Percentiles rank a stretch among this genome's conserved stretches.
Evolutionary conservation across 768 basidiomycete species (phyloP).

Genomic region (Hericium rajendrae): DNA sequence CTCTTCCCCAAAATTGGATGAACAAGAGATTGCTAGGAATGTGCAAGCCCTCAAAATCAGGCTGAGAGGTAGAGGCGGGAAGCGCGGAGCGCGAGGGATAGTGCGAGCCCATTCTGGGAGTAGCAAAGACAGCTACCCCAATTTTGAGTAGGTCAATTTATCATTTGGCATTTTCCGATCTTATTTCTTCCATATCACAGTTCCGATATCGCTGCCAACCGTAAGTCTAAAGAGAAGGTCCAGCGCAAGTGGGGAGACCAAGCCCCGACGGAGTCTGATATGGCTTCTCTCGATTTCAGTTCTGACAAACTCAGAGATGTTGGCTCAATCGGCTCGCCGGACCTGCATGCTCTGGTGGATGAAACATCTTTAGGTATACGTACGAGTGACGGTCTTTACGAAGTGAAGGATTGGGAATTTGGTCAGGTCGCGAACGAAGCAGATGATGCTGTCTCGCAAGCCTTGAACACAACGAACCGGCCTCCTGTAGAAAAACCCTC

Average conservation of each 20-base stretch:
- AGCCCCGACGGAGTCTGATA: conserved; percentile 72
- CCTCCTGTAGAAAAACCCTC: conserved; percentile 14
- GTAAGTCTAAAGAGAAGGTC: conserved; percentile 50
- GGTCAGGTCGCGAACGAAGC: conserved; percentile 30
- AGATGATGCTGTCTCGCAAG: conserved; percentile 48
- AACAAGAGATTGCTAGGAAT: conserved; percentile 87
- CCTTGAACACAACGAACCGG: conserved; percentile 34
- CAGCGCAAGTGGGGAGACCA: conserved; percentile 92
- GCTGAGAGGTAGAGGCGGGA: conserved; percentile 64
- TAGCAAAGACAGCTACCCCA: conserved; percentile 51
- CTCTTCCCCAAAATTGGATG: conserved; percentile 52
- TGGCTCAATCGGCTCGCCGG: conserved; percentile 22
- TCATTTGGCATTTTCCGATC: no score
- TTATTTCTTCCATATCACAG: conserved; percentile 20
- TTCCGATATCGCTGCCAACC: conserved; percentile 42
- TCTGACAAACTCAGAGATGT: conserved; percentile 35
- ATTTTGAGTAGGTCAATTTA: conserved; percentile 54
- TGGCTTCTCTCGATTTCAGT: conserved; percentile 90
- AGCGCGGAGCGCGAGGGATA: conserved; percentile 40
- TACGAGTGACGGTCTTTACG: conserved; percentile 62
- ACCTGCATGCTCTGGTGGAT: conserved; percentile 58
- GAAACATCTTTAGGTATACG: conserved; percentile 67
- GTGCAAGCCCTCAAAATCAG: conserved; percentile 84
- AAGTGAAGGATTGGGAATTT: conserved; percentile 83
- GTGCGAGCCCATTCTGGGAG: conserved; percentile 41